These are phyloP conservation scores for Starmerella lactis-condensi DNA, from an alignment of 805 yeast genomes.

Conservation along the genomic window DNA sequence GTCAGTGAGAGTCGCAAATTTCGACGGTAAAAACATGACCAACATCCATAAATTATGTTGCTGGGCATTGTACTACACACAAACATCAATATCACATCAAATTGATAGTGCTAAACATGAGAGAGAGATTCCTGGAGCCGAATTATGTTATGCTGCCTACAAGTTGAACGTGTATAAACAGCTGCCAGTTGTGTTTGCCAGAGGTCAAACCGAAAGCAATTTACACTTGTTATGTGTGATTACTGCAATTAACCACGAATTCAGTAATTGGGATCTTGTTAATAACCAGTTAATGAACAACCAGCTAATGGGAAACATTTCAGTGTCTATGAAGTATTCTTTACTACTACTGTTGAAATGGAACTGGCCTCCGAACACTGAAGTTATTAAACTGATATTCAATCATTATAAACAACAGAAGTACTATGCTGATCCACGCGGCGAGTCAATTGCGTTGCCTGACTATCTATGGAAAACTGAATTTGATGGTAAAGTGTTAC, in stretches of 20 bases:
- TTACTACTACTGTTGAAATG: slow-evolving; percentile 9
- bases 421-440: slow-evolving; percentile 14
- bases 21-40: neutral
- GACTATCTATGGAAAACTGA: slow-evolving; percentile 6
- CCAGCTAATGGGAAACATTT: neutral
- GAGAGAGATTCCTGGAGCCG: slow-evolving; percentile 6
- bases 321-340: slow-evolving; percentile 5
- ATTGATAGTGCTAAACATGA: slow-evolving; percentile 4
- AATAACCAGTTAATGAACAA: too few relatives aligned
- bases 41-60: slow-evolving; percentile 2
- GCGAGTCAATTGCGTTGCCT: slow-evolving; percentile 15
- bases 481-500: slow-evolving; percentile 12
- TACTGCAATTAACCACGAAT: slow-evolving; percentile 1
- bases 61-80: slow-evolving; percentile 9
- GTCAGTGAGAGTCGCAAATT: slow-evolving; percentile 2
- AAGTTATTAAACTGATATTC: slow-evolving; percentile 9
- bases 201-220: slow-evolving; percentile 1
- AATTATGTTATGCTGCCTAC: slow-evolving; percentile 3
- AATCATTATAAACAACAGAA: slow-evolving; percentile 11
- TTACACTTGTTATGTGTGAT: slow-evolving; percentile 9
- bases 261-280: slow-evolving; percentile 9
- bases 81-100: slow-evolving; percentile 4
- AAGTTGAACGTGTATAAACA: neutral
- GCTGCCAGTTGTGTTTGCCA: slow-evolving; percentile 1
- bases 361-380: slow-evolving; percentile 15